Conservation (phyloP, 768 basidiomycete species). For the Termitomyces sp. region DNA sequence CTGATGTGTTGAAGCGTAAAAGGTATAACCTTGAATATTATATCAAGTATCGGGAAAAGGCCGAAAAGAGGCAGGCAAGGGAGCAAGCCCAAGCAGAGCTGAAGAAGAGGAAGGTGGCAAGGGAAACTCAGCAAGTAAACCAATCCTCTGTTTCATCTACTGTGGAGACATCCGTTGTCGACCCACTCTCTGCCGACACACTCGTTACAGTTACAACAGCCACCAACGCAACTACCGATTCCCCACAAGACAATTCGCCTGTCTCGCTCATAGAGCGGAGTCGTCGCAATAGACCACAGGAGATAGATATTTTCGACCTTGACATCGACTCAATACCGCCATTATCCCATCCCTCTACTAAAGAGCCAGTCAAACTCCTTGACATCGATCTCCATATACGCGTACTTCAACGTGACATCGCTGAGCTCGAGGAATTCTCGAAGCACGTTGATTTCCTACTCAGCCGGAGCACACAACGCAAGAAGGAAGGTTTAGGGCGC, state of each 20-base stretch:
- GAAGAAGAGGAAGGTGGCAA: background rate
- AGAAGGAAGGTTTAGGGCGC: constrained; percentile 77
- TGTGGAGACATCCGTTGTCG: background rate
- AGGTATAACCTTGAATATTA: constrained; percentile 39
- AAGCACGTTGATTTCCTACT: constrained; percentile 34
- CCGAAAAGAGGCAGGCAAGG: constrained; percentile 12
- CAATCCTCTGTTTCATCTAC: background rate
- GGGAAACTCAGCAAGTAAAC: background rate
- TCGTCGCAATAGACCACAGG: constrained; percentile 7
- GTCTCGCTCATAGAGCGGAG: constrained; percentile 3
- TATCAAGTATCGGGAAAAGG: constrained; percentile 21
- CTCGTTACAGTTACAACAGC: background rate
- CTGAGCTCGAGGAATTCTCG: constrained; percentile 41
- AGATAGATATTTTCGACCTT: constrained; percentile 26
- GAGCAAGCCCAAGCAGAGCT: constrained; percentile 8
- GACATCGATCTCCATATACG: constrained; percentile 49
- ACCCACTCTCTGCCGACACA: background rate
- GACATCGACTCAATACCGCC: constrained; percentile 25
- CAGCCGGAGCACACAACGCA: constrained; percentile 48
- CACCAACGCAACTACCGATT: background rate
- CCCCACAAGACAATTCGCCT: background rate
- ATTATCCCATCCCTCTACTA: constrained; percentile 8
- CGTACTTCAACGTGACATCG: constrained; percentile 50
- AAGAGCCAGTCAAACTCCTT: constrained; percentile 32
- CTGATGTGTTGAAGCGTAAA: constrained; percentile 42